Evolutionary conservation across 140 eudicot genomes (phyloP), one percentile per base, ranked within the genome.

Genomic region (Ambrosia hybrid): DNA sequence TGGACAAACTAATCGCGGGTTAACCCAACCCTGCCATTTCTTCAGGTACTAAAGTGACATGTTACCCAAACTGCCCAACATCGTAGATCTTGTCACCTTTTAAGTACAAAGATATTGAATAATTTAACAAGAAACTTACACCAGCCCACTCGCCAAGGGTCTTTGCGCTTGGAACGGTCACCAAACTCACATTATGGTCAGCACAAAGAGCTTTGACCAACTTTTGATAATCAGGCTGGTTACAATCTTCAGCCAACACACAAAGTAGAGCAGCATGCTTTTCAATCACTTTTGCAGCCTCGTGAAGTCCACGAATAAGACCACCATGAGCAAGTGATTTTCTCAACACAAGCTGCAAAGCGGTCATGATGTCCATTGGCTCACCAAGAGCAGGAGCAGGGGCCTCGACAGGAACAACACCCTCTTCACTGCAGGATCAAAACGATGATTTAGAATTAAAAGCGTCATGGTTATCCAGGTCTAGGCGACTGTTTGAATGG

Each of bases 61-160:
- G 26, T 21, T 21, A 21, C 26, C 26, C 26, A 21, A 21, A 21
- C 26, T 21, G 26, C 26, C 26, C 26, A 21, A 21, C 26, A 21
- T 21, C 26, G 26, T 21, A 21, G 1, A 21, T 30, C 34, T 30
- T 30, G 67, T 3, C 46, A 34, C 1, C 17, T 8, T 34, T 39
- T 26, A 58, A 60, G 2, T 48, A 21, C 4, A 65, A 3, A 21
- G 2, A 52, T 7, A 46, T 30, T 30, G 34, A 67, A 46, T 14
- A 8, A 37, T 4, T 13, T n/a, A 30, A 30, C 6, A 57, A 49
- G 73, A 57, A 52, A 81, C 93, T 82, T 84, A 87, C 93, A 45
- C 93, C 93, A 77, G 89, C 85, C 93, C 93, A 87, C 61, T 87
- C 93, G 51, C 93, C 93, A 51, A 87, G 86, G 57, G 89, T 87